Conservation (phyloP, 176 grass and related monocot species). For the Hordeum vulgare region MorexV3_pseudomolecules_assembly NC_058523.1:66114535-66115034, state of each 20-base stretch:
- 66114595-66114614: background rate
- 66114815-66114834: background rate
- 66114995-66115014: constrained; percentile 81
- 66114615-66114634: background rate
- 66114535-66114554: background rate
- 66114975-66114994: constrained; percentile 87
- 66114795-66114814: background rate
- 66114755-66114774: constrained; percentile 39
- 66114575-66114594: background rate
- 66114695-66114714: constrained; percentile 93
- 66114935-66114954: rapidly evolving
- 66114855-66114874: background rate
- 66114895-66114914: background rate
- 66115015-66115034: constrained; percentile 93
- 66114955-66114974: background rate
- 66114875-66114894: background rate
- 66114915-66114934: background rate
- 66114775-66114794: constrained; percentile 1
- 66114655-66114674: constrained; percentile 72
- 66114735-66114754: constrained; percentile 78
- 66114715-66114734: constrained; percentile 78
- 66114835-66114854: background rate
- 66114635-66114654: constrained; percentile 58
- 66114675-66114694: constrained; percentile 84
- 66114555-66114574: background rate